A percentile compares a stretch with the other conserved stretches of the same genome.
phyloP scores from a whole-genome alignment of 2,329 filamentous ascomycete species.

The Colletotrichum neosansevieriae region DNA sequence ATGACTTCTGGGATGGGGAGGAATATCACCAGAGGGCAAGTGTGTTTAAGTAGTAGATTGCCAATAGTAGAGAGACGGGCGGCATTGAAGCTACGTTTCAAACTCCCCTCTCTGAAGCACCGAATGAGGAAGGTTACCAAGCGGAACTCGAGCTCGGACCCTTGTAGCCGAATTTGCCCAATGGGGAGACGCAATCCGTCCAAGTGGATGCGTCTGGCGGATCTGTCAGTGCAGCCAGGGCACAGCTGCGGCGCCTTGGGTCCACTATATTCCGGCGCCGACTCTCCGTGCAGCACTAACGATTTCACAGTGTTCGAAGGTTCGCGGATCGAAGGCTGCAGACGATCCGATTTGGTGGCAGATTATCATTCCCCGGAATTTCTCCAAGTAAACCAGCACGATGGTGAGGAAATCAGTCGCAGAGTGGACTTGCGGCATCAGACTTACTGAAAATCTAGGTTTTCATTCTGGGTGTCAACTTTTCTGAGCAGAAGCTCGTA shows the following conservation, averaged over 20 bases:
- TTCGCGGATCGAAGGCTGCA: constrained; percentile 21
- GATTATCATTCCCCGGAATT: neutral
- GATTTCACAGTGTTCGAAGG: constrained; percentile 23
- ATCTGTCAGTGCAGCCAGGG: constrained; percentile 26
- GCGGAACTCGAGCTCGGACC: constrained; percentile 37
- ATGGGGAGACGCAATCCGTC: constrained; percentile 31
- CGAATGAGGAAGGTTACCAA: no score
- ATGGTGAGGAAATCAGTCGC: constrained; percentile 5
- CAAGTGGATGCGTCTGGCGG: constrained; percentile 12
- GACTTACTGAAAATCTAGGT: constrained; percentile 63
- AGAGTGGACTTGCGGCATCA: no score
- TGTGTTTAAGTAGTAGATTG: constrained; percentile 31
- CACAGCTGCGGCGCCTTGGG: constrained; percentile 1
- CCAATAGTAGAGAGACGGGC: no score
- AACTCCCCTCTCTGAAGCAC: constrained; percentile 39
- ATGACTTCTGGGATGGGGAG: constrained; percentile 20
- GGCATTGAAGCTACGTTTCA: constrained; percentile 38
- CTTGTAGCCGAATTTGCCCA: constrained; percentile 34
- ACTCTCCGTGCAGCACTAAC: constrained; percentile 25
- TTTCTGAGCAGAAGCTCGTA: constrained; percentile 85
- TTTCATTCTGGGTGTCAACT: constrained; percentile 88
- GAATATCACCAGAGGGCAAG: constrained; percentile 22
- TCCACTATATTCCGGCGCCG: constrained; percentile 37
- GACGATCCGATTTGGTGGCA: constrained; percentile 6
- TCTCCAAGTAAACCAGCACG: constrained; percentile 8